Conservation (phyloP, 306 rosid genomes). For the Cucumis sativus region DNA sequence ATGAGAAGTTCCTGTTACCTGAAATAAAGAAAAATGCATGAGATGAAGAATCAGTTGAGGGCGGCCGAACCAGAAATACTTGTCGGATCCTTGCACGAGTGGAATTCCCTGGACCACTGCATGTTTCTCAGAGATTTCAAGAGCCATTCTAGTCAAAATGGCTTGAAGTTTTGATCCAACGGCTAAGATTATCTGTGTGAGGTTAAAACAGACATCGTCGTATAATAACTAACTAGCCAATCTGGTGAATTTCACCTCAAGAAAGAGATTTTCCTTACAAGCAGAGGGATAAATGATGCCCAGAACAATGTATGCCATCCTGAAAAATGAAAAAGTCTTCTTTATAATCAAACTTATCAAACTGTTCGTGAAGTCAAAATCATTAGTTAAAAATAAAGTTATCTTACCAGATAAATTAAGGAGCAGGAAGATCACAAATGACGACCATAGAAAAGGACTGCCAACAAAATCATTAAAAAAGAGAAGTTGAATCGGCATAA, state of each 20-base stretch:
- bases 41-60: conserved; percentile 84
- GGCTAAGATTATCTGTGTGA: conserved; percentile 66
- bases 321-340: conserved; percentile 17
- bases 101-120: conserved; percentile 98
- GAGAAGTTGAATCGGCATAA: neutral
- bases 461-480: conserved; percentile 13
- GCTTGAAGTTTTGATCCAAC: conserved; percentile 86
- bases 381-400: neutral
- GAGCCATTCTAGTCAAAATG: conserved; percentile 77
- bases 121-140: conserved; percentile 75
- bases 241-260: neutral
- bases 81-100: conserved; percentile 81
- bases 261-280: conserved; percentile 36
- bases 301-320: conserved; percentile 75
- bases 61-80: conserved; percentile 82
- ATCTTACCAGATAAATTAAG: conserved; percentile 55
- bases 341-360: neutral
- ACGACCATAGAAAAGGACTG: conserved; percentile 85
- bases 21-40: conserved; percentile 87
- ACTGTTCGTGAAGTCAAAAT: neutral
- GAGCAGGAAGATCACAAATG: conserved; percentile 69
- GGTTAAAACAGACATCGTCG: neutral
- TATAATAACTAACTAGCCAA: neutral
- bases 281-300: conserved; percentile 72
- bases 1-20: conserved; percentile 40